phyloP scores from a whole-genome alignment of 2,329 filamentous ascomycete genomes.

The Fusarium nematophilum region DNA sequence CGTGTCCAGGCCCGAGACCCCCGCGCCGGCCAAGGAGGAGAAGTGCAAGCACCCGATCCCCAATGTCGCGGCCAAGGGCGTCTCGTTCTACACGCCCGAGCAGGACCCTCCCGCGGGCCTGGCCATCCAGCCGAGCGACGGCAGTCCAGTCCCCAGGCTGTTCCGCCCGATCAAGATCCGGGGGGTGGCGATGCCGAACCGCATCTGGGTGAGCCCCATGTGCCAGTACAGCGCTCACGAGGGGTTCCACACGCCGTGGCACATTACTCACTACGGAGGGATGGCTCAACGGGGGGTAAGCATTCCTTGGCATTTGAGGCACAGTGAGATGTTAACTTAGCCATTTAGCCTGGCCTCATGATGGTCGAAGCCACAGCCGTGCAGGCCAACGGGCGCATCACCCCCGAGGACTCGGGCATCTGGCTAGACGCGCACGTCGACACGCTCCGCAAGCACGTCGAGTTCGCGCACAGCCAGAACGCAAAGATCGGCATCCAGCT shows the following conservation, averaged over 20 bases:
- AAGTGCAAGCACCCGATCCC: slow-evolving; percentile 39
- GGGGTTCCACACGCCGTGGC: slow-evolving; percentile 77
- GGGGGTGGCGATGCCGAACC: slow-evolving; percentile 57
- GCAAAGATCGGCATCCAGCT: slow-evolving; percentile 77
- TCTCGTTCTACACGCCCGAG: slow-evolving; percentile 61
- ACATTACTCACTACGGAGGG: slow-evolving; percentile 78
- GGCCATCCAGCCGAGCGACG: slow-evolving; percentile 56
- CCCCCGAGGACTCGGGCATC: slow-evolving; percentile 73
- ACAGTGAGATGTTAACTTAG: too few species aligned
- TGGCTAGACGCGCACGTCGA: slow-evolving; percentile 80
- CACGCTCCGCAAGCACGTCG: slow-evolving; percentile 66
- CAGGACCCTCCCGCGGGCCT: slow-evolving; percentile 59
- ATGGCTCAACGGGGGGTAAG: slow-evolving; percentile 73
- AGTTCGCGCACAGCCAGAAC: slow-evolving; percentile 75
- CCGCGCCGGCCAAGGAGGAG: slow-evolving; percentile 29
- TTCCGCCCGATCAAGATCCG: slow-evolving; percentile 61
- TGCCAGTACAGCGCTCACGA: slow-evolving; percentile 59
- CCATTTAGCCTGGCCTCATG: slow-evolving; percentile 64
- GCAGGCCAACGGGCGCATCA: slow-evolving; percentile 75
- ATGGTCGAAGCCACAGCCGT: slow-evolving; percentile 78
- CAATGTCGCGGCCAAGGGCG: slow-evolving; percentile 44
- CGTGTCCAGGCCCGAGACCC: slow-evolving; percentile 40
- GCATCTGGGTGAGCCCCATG: slow-evolving; percentile 59
- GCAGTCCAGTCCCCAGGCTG: slow-evolving; percentile 62
- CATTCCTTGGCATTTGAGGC: slow-evolving; percentile 33